A percentile compares a stretch with the other conserved stretches of the same genome.
phyloP scores from a whole-genome alignment of 2,329 filamentous ascomycete species.

The Fusarium sp. region DNA sequence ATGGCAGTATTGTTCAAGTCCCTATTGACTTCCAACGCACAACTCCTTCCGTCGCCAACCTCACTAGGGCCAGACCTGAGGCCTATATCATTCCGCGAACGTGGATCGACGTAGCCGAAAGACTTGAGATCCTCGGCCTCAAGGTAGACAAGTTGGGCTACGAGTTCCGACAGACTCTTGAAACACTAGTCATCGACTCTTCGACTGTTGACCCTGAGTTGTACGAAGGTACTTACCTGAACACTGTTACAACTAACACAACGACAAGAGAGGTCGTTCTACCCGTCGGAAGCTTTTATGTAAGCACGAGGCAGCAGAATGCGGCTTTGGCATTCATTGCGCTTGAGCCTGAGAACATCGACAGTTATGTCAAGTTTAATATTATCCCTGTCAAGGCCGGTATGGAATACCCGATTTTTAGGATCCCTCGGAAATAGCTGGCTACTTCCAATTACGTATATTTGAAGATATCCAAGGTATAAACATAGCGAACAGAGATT shows the following conservation, averaged over 20 bases:
- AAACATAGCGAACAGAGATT: too few species aligned
- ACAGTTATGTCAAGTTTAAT: conserved; percentile 26
- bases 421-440: neutral
- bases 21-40: conserved; percentile 21
- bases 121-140: neutral
- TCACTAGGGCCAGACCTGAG: conserved; percentile 8
- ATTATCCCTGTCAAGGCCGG: conserved; percentile 14
- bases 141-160: conserved; percentile 15
- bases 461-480: neutral
- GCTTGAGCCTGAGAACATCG: conserved; percentile 23
- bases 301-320: conserved; percentile 21
- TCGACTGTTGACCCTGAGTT: neutral
- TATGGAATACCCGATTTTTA: conserved; percentile 25
- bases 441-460: rapidly evolving
- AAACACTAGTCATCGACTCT: conserved; percentile 4
- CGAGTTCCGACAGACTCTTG: neutral
- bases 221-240: conserved; percentile 19
- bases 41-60: conserved; percentile 10
- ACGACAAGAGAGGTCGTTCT: neutral
- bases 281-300: conserved; percentile 10
- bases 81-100: conserved; percentile 24
- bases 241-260: conserved; percentile 20
- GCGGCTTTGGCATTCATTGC: conserved; percentile 17
- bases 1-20: conserved; percentile 5
- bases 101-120: neutral